These are phyloP conservation scores for Thraustochytrium sp. DNA, from an alignment of 352 stramenopile species.

Conservation along the genomic window DNA sequence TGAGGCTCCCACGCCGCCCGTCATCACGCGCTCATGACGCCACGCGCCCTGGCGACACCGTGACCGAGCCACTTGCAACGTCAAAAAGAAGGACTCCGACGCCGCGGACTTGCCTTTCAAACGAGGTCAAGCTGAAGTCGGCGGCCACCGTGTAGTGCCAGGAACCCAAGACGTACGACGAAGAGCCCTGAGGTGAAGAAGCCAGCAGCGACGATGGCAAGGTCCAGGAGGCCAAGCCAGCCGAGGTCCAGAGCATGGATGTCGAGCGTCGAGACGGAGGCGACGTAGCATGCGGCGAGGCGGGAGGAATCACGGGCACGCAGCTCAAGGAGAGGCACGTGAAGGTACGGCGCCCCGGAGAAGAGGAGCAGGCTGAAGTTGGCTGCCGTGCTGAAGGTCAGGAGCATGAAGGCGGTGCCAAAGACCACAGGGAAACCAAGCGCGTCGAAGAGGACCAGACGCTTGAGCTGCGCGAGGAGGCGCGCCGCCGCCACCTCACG, in stretches of 20 bases:
- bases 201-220: not conserved
- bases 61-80: too few relatives aligned
- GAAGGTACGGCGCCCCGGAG: not conserved
- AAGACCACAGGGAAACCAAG: constrained; percentile 11
- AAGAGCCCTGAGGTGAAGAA: not conserved
- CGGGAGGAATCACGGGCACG: not conserved
- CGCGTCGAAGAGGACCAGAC: constrained; percentile 14
- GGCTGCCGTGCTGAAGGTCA: not conserved
- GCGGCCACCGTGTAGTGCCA: too few relatives aligned
- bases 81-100: too few relatives aligned
- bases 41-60: too few relatives aligned
- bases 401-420: not conserved
- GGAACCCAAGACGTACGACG: not conserved
- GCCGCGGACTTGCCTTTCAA: too few relatives aligned
- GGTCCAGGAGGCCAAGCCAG: not conserved
- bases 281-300: constrained; percentile 1
- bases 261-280: not conserved
- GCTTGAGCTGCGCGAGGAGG: constrained; percentile 6
- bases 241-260: not conserved
- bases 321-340: not conserved
- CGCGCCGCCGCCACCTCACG: not conserved
- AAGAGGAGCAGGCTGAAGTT: constrained; percentile 12
- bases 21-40: too few relatives aligned
- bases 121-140: too few relatives aligned
- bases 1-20: too few relatives aligned